Evolutionary conservation across 2,329 filamentous ascomycete genomes (phyloP), one percentile per base, ranked within the genome.

Genomic region (Pleurostoma richardsiae): DNA sequence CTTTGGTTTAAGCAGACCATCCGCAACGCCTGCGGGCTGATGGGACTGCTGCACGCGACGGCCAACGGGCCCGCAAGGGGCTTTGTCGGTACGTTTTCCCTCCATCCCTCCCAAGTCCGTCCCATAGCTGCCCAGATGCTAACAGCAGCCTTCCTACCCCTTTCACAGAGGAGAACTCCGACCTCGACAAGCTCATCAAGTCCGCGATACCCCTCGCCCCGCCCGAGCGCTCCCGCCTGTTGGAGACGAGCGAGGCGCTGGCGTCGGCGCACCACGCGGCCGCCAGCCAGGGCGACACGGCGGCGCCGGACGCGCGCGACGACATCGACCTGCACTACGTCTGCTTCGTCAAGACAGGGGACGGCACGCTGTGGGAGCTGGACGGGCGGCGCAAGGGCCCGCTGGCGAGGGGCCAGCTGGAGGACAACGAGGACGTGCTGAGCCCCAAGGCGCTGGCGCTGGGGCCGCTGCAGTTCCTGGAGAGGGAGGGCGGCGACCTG

Each of bases 1-100:
- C 60, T 95, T 6, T 99, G 92, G 94, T 97, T 91, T 76, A 87
- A 82, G 56, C 92, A 97, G 71, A 97, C 91, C 0, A 96, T 97
- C 58, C 80, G 87, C 50, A 95, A 97, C 63, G 90, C 92, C 1
- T 97, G 92, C 65, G 92, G 92, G 0, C 71, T 96, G 40, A 96
- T 96, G 72, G 94, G 88, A 0, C 68, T 97, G 29, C 65, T 97
- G 41, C 94, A 97, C 63, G 87, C 85, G 19, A 80, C 89, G 0
- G 77, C 77, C 41, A 99, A 97, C 65, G 90, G 90, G 0, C 75
- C 77, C 2, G 85, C 88, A 1, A 71, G 78, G 47, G 67, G 70
- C 4, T 79, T 84, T 45, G 79, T 95, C 46, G 66, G 78, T 71
- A 64, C 49, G 58, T 69, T 57, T 6, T 69, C 19, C 19, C 19